phyloP scores from a whole-genome alignment of 1,284 basidiomycete species.

The Acaromyces ingoldii region DNA sequence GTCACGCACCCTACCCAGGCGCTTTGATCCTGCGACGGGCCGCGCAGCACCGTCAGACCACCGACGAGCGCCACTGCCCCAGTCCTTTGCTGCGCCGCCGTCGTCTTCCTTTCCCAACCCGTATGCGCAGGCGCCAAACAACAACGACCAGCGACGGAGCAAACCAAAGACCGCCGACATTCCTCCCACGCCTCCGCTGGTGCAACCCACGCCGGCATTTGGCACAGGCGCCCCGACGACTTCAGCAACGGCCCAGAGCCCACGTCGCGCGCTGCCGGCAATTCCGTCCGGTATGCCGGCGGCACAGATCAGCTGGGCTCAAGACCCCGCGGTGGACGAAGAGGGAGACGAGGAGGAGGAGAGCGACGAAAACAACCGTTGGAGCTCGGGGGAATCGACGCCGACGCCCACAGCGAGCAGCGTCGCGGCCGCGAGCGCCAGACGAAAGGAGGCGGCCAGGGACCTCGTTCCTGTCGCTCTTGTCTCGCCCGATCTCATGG shows the following conservation, averaged over 20 bases:
- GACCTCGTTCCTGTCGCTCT: constrained; percentile 21
- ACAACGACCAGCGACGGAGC: too few species aligned
- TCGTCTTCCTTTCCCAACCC: constrained; percentile 17
- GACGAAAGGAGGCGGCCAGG: constrained; percentile 13
- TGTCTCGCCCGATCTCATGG: constrained; percentile 8
- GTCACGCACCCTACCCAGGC: constrained; percentile 8
- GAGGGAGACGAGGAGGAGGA: background rate
- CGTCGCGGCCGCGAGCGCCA: constrained; percentile 19
- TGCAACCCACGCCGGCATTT: too few species aligned
- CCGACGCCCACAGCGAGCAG: constrained; percentile 33
- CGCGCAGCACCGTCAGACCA: constrained; percentile 1
- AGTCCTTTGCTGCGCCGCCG: too few species aligned
- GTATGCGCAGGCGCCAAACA: too few species aligned
- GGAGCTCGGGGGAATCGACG: constrained; percentile 24
- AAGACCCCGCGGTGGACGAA: constrained; percentile 2
- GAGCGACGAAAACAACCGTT: background rate
- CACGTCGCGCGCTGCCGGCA: too few species aligned
- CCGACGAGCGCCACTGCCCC: constrained; percentile 11
- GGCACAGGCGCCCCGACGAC: too few species aligned
- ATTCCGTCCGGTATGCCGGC: too few species aligned
- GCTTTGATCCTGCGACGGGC: constrained; percentile 22
- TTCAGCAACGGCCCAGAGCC: too few species aligned
- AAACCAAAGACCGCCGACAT: too few species aligned
- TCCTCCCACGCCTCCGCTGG: too few species aligned
- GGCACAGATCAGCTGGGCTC: background rate